These are phyloP conservation scores for Clarireedia homoeocarpa DNA, from an alignment of 2,329 filamentous ascomycete genomes.

Conservation along the genomic window DNA sequence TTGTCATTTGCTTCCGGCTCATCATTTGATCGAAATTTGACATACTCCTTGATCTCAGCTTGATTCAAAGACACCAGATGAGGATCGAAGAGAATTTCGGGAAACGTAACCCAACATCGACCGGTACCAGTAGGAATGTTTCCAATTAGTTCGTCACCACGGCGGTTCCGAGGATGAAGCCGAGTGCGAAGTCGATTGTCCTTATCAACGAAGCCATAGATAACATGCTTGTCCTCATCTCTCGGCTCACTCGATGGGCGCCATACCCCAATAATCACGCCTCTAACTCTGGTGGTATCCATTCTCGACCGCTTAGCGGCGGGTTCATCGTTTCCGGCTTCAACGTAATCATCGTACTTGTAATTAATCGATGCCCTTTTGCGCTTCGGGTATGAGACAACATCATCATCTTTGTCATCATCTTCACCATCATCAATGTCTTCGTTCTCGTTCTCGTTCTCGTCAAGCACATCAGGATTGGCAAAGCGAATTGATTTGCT, in stretches of 20 bases:
- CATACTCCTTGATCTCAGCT: constrained; percentile 54
- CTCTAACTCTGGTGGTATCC: constrained; percentile 19
- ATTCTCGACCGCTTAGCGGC: constrained; percentile 19
- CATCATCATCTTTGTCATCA: constrained; percentile 29
- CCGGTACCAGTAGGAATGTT: constrained; percentile 48
- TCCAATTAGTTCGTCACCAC: constrained; percentile 39
- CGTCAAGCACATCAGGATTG: constrained; percentile 9
- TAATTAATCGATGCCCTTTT: constrained; percentile 46
- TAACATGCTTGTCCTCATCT: constrained; percentile 44
- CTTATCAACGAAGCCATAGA: constrained; percentile 56
- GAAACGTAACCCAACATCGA: constrained; percentile 57
- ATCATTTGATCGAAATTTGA: constrained; percentile 42
- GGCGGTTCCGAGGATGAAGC: constrained; percentile 43
- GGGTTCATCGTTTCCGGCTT: constrained; percentile 12
- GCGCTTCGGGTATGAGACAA: constrained; percentile 42
- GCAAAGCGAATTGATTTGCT: neutral
- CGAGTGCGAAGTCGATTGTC: constrained; percentile 53
- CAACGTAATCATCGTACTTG: constrained; percentile 37
- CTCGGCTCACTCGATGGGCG: constrained; percentile 46
- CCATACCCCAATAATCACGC: constrained; percentile 48
- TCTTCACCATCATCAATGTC: neutral
- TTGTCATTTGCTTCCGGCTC: constrained; percentile 18
- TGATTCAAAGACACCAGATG: constrained; percentile 49
- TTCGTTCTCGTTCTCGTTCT: constrained; percentile 19
- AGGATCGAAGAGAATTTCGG: constrained; percentile 49